A percentile compares a stretch with the other conserved stretches of the same genome.
Conservation (phyloP, 1,284 basidiomycete genomes). For the Trichosporon sp. region DNA sequence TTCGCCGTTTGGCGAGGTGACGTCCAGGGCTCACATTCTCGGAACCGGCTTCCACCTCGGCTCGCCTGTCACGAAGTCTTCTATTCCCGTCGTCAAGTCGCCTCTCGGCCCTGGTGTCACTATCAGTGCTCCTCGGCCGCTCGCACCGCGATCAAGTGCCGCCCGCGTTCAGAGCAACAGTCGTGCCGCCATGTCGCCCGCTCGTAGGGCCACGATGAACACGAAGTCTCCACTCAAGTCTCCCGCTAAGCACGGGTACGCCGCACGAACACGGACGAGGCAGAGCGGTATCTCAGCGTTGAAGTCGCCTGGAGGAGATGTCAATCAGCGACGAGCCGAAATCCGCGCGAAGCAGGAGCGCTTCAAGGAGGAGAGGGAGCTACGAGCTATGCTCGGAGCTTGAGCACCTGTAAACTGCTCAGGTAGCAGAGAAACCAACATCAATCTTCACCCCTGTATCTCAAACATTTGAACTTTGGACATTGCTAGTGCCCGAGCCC, state of each 20-base stretch:
- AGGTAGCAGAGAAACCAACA: background rate
- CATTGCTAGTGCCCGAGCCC: background rate
- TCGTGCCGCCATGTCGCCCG: background rate
- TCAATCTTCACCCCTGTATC: background rate
- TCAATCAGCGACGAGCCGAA: slow-evolving; percentile 29
- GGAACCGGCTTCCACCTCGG: slow-evolving; percentile 18
- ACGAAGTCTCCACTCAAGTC: background rate
- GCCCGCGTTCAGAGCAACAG: background rate
- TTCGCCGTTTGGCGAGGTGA: slow-evolving; percentile 30
- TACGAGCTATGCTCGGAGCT: slow-evolving; percentile 34
- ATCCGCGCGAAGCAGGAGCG: slow-evolving; percentile 34
- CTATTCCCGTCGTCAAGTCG: slow-evolving; percentile 4
- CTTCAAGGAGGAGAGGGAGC: slow-evolving; percentile 32
- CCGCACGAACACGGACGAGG: background rate
- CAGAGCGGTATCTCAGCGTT: slow-evolving; percentile 6
- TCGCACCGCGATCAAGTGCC: background rate
- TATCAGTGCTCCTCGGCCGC: background rate
- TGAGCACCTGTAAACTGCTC: background rate
- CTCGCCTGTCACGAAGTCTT: background rate
- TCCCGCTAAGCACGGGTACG: background rate
- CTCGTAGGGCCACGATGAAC: background rate
- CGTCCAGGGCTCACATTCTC: slow-evolving; percentile 26
- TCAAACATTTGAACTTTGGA: background rate
- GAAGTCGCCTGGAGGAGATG: slow-evolving; percentile 19
- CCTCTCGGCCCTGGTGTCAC: background rate